These are phyloP conservation scores for Scutellaria galericulata DNA, from an alignment of 257 asterid genomes.

Conservation along the genomic window DNA sequence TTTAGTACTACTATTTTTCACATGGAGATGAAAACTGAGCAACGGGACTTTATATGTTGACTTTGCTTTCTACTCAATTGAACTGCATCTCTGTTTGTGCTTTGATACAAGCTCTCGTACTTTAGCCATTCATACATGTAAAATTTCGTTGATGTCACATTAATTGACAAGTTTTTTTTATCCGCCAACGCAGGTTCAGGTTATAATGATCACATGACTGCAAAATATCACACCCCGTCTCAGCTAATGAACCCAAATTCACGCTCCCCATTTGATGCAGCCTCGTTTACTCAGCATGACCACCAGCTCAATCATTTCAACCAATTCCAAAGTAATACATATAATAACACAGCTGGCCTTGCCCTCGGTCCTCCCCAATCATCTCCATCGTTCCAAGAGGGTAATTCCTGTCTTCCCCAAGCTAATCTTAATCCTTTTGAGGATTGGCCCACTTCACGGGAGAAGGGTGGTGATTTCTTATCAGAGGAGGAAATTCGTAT, in stretches of 20 bases:
- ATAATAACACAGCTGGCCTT: conserved; percentile 51
- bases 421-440: conserved; percentile 62
- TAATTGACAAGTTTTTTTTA: conserved; percentile 8
- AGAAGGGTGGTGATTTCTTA: conserved; percentile 68
- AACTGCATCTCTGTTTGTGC: not conserved
- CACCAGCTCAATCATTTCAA: conserved; percentile 50
- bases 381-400: conserved; percentile 53
- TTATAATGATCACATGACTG: conserved; percentile 49
- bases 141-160: not conserved
- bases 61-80: not conserved
- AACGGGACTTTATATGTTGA: not conserved
- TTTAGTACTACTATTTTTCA: not conserved
- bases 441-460: conserved; percentile 74
- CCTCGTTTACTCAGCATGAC: conserved; percentile 48
- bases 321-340: conserved; percentile 51
- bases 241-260: conserved; percentile 49
- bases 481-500: conserved; percentile 92
- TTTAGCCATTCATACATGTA: not conserved
- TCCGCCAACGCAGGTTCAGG: conserved; percentile 52
- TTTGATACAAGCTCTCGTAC: not conserved
- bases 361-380: conserved; percentile 83
- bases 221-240: conserved; percentile 57
- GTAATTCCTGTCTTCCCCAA: conserved; percentile 53
- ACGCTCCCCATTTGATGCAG: conserved; percentile 49
- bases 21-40: not conserved